Percentiles rank a stretch among this genome's conserved stretches.
These are phyloP conservation scores for Gentiana macrophylla DNA, from an alignment of 257 asterid genomes.

Conservation along the genomic window DNA sequence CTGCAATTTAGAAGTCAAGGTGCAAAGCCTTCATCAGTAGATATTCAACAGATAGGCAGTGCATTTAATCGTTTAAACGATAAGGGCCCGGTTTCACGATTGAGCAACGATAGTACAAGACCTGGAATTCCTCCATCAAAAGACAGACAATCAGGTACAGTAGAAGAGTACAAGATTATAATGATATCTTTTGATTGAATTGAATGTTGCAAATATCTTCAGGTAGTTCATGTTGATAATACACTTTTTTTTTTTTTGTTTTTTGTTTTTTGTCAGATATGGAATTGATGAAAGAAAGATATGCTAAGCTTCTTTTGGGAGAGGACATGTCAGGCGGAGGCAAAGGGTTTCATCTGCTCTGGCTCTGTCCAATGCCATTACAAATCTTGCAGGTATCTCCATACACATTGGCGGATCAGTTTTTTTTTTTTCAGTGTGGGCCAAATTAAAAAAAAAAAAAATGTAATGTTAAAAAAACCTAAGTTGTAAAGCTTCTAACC, in stretches of 20 bases:
- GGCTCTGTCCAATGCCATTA: constrained; percentile 79
- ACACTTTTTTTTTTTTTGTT: neutral
- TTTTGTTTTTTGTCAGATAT: constrained; percentile 30
- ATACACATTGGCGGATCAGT: too few species aligned
- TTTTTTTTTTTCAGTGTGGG: too few species aligned
- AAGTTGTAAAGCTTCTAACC: too few species aligned
- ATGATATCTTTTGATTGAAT: neutral
- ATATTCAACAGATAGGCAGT: constrained; percentile 13
- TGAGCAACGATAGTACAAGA: constrained; percentile 12
- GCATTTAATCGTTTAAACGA: constrained; percentile 14
- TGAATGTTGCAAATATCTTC: too few species aligned
- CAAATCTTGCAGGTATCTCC: constrained; percentile 84
- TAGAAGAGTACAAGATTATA: neutral
- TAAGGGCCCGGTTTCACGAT: constrained; percentile 18
- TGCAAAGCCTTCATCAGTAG: constrained; percentile 15
- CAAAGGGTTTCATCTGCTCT: constrained; percentile 83
- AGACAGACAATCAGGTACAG: constrained; percentile 35
- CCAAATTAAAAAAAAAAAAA: too few species aligned
- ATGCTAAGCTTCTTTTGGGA: constrained; percentile 69
- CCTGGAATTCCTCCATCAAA: constrained; percentile 10
- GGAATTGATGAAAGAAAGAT: constrained; percentile 70
- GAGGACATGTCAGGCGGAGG: constrained; percentile 97
- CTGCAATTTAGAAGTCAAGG: constrained; percentile 12
- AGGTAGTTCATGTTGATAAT: neutral
- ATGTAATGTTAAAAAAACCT: too few species aligned